A percentile compares a stretch with the other conserved stretches of the same genome.
These are phyloP conservation scores for Phytophthora macrochlamydospora DNA, from an alignment of 352 stramenopile species.

Conservation along the genomic window DNA sequence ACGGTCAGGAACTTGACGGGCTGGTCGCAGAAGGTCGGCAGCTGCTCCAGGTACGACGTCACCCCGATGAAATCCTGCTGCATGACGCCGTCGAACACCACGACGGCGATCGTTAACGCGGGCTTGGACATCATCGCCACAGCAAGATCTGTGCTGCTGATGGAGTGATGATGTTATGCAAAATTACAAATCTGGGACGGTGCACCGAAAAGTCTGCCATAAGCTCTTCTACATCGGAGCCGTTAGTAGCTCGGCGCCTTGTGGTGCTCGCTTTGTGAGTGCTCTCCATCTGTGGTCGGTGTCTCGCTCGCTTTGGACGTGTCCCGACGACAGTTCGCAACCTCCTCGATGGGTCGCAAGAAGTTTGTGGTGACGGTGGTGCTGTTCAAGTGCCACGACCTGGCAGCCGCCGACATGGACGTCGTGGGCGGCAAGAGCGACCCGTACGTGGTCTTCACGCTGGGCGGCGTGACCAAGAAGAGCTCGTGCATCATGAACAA, in stretches of 20 bases:
- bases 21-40: conserved; percentile 44
- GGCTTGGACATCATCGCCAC: neutral
- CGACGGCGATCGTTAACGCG: conserved; percentile 52
- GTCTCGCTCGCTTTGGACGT: neutral
- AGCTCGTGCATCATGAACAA: conserved; percentile 71
- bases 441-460: conserved; percentile 72
- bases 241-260: neutral
- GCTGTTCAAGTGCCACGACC: conserved; percentile 68
- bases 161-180: no score
- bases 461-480: conserved; percentile 54
- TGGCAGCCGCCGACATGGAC: conserved; percentile 53
- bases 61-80: conserved; percentile 66
- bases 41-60: conserved; percentile 61
- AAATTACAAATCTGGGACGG: no score
- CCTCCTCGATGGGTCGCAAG: conserved; percentile 16
- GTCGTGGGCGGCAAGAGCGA: conserved; percentile 73
- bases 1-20: conserved; percentile 62
- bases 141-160: no score
- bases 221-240: conserved; percentile 22
- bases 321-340: neutral
- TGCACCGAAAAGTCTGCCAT: neutral
- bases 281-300: neutral
- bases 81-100: conserved; percentile 66
- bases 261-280: neutral
- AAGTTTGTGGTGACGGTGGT: conserved; percentile 60